Evolutionary conservation across 2,329 filamentous ascomycete species (phyloP), one percentile per base, ranked within the genome.

Genomic region (Paecilomyces fulvus): DNA sequence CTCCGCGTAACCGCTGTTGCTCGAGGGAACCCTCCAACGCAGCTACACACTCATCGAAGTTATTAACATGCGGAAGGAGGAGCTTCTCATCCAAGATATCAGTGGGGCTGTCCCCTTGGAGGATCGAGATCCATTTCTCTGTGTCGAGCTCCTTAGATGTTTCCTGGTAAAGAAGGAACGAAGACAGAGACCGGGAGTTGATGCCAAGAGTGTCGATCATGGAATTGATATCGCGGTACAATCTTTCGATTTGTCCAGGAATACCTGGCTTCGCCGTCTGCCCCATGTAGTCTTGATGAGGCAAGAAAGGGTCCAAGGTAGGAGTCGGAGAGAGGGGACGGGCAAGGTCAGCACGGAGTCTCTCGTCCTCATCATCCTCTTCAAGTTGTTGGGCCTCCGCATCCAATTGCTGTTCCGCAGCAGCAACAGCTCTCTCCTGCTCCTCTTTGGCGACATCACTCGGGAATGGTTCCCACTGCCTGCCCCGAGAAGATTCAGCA

Each of bases 141-240:
- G 80, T 77, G 52, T 77, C 72, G 48, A 78, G 73, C 52, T 84
- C 76, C 10, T 78, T 78, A 10, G 61, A 55, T 3, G 63, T 61
- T 57, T 73, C 63, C 59, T 78, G 74, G 56, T 75, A 74, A 31
- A 75, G 59, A 56, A 92, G 72, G 64, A 82, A 86, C 0, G 79
- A 76, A 20, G 78, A 72, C 48, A 87, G 65, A 7, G 80, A 84
- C 14, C 92, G 82, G 5, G 89, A 84, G 68, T 97, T 97, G 52
- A 96, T 81, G 9, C 92, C 92, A 46, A 97, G 77, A 0, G 89
- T 92, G 65, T 96, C 90, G 49, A 99, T 86, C 94, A 97, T 99
- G 11, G 89, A 89, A 70, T 79, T 80, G 60, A 79, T 77, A 57
- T 80, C 77, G 11, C 76, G 74, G 59, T 78, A 79, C 2, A 80